These are phyloP conservation scores for Lactarius tabidus DNA, from an alignment of 768 basidiomycete genomes.

Conservation along the genomic window DNA sequence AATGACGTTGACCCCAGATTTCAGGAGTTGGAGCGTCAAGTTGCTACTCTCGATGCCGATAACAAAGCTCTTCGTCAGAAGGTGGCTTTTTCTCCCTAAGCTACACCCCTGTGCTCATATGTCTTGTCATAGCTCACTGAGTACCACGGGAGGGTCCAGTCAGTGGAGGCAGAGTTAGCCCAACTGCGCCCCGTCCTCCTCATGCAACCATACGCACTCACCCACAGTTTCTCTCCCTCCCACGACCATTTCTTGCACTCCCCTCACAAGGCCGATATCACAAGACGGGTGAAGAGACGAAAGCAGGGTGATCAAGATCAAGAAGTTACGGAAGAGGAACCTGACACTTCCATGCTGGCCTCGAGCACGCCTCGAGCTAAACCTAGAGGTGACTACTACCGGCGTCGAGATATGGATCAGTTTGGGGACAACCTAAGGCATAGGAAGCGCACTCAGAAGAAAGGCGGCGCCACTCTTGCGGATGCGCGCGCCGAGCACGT, in stretches of 20 bases:
- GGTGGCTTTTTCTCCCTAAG: constrained; percentile 35
- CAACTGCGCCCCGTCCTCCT: constrained; percentile 66
- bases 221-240: constrained; percentile 27
- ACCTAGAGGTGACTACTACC: constrained; percentile 27
- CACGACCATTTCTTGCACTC: constrained; percentile 26
- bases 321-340: constrained; percentile 25
- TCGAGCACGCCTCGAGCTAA: constrained; percentile 28
- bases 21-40: constrained; percentile 56
- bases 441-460: constrained; percentile 30
- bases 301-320: constrained; percentile 33
- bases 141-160: constrained; percentile 47
- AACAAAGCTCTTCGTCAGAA: constrained; percentile 58
- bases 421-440: constrained; percentile 26
- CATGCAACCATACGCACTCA: constrained; percentile 48
- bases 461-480: constrained; percentile 37
- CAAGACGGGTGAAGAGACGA: constrained; percentile 20
- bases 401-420: constrained; percentile 22
- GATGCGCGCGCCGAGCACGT: constrained; percentile 73
- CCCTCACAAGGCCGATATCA: constrained; percentile 13
- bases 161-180: constrained; percentile 59
- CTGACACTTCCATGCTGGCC: constrained; percentile 26
- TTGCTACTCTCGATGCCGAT: constrained; percentile 51
- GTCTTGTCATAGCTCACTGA: constrained; percentile 48
- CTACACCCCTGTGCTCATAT: constrained; percentile 4
- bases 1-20: constrained; percentile 16